A percentile compares a stretch with the other conserved stretches of the same genome.
Evolutionary conservation across 2,329 filamentous ascomycete genomes (phyloP).

Genomic region (Fusarium sp.): DNA sequence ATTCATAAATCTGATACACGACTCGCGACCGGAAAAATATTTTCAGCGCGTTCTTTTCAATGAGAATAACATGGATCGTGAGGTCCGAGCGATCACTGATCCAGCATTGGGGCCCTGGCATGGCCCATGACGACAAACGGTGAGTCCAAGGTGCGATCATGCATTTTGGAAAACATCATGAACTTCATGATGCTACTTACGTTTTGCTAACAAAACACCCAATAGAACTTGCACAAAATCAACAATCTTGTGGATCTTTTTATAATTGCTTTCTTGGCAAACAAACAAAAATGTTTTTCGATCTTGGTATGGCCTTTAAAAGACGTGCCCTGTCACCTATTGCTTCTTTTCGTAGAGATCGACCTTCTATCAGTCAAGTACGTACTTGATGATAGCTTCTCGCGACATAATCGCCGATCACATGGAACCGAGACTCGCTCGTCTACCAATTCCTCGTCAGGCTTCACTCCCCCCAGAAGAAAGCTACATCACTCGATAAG

Average conservation of each 20-base stretch:
- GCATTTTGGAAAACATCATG: constrained; percentile 41
- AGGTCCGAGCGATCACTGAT: not conserved
- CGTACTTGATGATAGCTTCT: constrained; percentile 11
- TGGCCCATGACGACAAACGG: constrained; percentile 29
- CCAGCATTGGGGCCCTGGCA: not conserved
- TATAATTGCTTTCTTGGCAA: constrained; percentile 35
- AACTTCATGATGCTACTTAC: constrained; percentile 36
- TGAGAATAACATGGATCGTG: not conserved
- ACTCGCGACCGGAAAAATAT: constrained; percentile 1
- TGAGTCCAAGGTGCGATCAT: constrained; percentile 33
- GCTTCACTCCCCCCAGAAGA: constrained; percentile 41
- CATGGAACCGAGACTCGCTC: constrained; percentile 25
- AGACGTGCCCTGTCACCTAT: not conserved
- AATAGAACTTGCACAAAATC: constrained; percentile 26
- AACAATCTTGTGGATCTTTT: constrained; percentile 15
- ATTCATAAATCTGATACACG: not conserved
- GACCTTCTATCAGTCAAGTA: not conserved
- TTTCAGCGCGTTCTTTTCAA: not conserved
- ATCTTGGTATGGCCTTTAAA: constrained; percentile 4
- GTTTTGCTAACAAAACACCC: constrained; percentile 24
- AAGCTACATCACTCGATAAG: constrained; percentile 9
- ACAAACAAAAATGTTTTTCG: not conserved
- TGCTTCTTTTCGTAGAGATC: not conserved
- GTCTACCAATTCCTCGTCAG: constrained; percentile 16
- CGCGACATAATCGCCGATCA: not conserved